Base-by-base conservation (phyloP, 495 filamentous ascomycete genomes). In the Rhizodiscina lignyota region DNA sequence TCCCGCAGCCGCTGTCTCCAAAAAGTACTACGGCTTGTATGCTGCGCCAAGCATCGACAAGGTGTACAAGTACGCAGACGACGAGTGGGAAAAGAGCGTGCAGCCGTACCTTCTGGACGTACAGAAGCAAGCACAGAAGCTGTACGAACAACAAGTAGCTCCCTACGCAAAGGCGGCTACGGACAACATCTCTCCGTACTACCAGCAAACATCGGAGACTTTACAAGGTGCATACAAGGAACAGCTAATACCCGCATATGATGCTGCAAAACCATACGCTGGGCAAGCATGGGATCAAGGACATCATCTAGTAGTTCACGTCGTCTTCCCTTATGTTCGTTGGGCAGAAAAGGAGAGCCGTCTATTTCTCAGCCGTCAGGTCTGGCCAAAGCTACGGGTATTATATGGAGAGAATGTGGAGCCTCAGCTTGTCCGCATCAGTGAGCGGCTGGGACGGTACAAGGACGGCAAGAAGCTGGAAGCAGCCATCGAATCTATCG, bases 401-500 rank as follows among this genome's bases (percentile, higher is more conserved):
- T 56, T 93, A 8, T 94, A 93, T 45, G 75, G 76, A 21, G 72
- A 89, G 50, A 89, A 87, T 44, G 87, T 99, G 5, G 85, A 94
- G 57, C 91, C 91, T 8, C 89, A 99, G 51, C 66, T 99, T 1
- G 71, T 89, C 32, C 79, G 83, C 43, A 96, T 99, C 42, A 75
- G 83, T 11, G 79, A 94, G 58, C 69, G 87, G 6, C 67, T 97
- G 12, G 89, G 85, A 4, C 68, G 81, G 38, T 86, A 94, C 56
- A 70, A 67, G 10, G 77, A 83, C 38, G 70, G 67, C 2, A 73
- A 68, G 46, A 70, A 65, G 35, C 40, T 79, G 12, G 63, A 72
- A 39, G 62, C 70, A 8, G 66, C 62, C 22, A 50, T 73, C 12
- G 68, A 75, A 35, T 66, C 74, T 18, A 46, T 64, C 29, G 67